These are phyloP conservation scores for Zygosaccharomyces bailii DNA, from an alignment of 805 yeast species.

Conservation along the genomic window DNA sequence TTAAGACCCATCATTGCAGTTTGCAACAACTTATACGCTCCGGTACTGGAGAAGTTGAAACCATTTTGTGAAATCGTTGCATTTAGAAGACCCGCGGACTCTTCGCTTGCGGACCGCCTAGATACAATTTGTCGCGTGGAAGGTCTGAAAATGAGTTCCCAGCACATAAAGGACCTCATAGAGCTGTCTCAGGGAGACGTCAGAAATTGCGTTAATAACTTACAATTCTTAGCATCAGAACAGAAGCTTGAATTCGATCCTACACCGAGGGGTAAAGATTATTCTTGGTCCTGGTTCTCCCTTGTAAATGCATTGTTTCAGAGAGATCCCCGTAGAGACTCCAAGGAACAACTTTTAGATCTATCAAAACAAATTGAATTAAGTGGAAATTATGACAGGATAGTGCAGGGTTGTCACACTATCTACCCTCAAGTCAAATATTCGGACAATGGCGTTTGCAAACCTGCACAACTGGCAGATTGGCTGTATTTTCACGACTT, in stretches of 20 bases:
- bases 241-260: conserved; percentile 18
- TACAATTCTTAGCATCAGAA: conserved; percentile 55
- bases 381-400: conserved; percentile 55
- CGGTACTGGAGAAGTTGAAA: conserved; percentile 69
- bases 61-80: conserved; percentile 68
- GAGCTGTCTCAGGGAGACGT: conserved; percentile 76
- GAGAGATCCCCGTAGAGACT: conserved; percentile 44
- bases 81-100: conserved; percentile 56
- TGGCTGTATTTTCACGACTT: conserved; percentile 74
- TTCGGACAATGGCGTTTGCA: conserved; percentile 58
- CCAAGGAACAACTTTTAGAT: conserved; percentile 47
- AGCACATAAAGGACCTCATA: conserved; percentile 60
- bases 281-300: conserved; percentile 61
- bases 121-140: conserved; percentile 56
- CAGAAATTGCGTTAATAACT: conserved; percentile 75
- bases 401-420: conserved; percentile 69
- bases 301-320: conserved; percentile 60
- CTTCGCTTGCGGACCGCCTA: conserved; percentile 45
- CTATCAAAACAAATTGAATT: conserved; percentile 46
- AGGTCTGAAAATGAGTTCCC: conserved; percentile 44
- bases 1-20: conserved; percentile 86
- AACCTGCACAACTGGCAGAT: conserved; percentile 62
- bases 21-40: conserved; percentile 82
- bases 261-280: conserved; percentile 47
- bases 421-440: conserved; percentile 58